phyloP scores from a whole-genome alignment of 1,284 basidiomycete genomes.

The Trametes sp. region DNA sequence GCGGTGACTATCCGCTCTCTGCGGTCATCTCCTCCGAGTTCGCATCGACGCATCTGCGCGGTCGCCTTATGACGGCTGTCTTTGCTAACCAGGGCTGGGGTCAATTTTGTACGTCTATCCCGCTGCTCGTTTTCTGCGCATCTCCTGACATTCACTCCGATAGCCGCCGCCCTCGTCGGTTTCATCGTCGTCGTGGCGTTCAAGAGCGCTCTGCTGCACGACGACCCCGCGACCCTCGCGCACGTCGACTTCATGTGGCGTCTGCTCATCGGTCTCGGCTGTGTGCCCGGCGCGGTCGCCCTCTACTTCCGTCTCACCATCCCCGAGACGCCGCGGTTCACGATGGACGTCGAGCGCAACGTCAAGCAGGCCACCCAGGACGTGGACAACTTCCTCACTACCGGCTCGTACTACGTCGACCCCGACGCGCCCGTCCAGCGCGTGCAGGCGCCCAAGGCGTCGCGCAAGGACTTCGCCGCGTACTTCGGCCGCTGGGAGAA shows the following conservation, averaged over 20 bases:
- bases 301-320: constrained; percentile 83
- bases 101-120: constrained; percentile 50
- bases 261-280: constrained; percentile 74
- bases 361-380: constrained; percentile 76
- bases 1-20: constrained; percentile 63
- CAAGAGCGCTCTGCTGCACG: constrained; percentile 56
- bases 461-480: constrained; percentile 63
- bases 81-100: constrained; percentile 66
- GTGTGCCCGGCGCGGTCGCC: constrained; percentile 70
- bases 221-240: constrained; percentile 46
- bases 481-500: constrained; percentile 73
- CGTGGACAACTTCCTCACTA: constrained; percentile 70
- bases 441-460: constrained; percentile 70
- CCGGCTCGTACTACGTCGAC: constrained; percentile 58
- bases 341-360: constrained; percentile 90
- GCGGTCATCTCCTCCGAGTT: constrained; percentile 68
- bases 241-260: constrained; percentile 72
- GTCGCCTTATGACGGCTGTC: constrained; percentile 63
- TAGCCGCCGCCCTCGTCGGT: constrained; percentile 62
- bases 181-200: constrained; percentile 63
- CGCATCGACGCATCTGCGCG: constrained; percentile 62
- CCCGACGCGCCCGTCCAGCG: constrained; percentile 65
- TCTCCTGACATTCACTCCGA: neutral
- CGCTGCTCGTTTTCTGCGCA: constrained; percentile 21
- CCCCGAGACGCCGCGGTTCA: constrained; percentile 85